These are phyloP conservation scores for Dryas octopetala DNA, from an alignment of 306 rosid species.

Conservation along the genomic window DNA sequence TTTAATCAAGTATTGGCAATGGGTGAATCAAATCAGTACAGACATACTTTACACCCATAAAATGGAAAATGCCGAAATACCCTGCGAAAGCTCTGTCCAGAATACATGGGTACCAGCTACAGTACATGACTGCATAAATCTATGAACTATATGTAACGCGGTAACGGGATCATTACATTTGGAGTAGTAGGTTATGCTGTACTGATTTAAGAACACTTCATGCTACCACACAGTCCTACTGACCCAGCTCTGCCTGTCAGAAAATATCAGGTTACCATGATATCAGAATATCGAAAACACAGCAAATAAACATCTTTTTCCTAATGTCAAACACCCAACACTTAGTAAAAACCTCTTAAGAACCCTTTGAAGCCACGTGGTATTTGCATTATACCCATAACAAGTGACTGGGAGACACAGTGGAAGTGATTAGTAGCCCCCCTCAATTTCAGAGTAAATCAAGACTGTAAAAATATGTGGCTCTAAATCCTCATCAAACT, in stretches of 20 bases:
- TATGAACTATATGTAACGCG: constrained; percentile 26
- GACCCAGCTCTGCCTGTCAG: constrained; percentile 18
- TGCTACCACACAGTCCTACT: constrained; percentile 33
- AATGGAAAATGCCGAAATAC: constrained; percentile 34
- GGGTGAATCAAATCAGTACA: constrained; percentile 16
- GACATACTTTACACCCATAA: constrained; percentile 25
- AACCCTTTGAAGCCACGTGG: not conserved
- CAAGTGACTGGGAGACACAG: not conserved
- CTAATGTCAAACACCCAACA: not conserved
- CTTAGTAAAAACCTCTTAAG: not conserved
- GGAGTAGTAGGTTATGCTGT: constrained; percentile 18
- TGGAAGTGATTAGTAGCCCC: too few species aligned
- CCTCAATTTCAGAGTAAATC: not conserved
- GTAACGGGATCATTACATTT: constrained; percentile 24
- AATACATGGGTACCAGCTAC: constrained; percentile 37
- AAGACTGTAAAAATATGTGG: not conserved
- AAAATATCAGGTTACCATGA: not conserved
- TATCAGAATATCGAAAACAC: not conserved
- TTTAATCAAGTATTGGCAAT: constrained; percentile 2
- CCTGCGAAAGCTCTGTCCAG: constrained; percentile 35
- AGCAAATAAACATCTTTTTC: not conserved
- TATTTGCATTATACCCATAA: not conserved
- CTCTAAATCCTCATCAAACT: too few species aligned
- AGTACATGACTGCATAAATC: constrained; percentile 31
- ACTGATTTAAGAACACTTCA: constrained; percentile 22